phyloP scores from a whole-genome alignment of 176 grass and related monocot genomes.

The Secale cereale region DNA sequence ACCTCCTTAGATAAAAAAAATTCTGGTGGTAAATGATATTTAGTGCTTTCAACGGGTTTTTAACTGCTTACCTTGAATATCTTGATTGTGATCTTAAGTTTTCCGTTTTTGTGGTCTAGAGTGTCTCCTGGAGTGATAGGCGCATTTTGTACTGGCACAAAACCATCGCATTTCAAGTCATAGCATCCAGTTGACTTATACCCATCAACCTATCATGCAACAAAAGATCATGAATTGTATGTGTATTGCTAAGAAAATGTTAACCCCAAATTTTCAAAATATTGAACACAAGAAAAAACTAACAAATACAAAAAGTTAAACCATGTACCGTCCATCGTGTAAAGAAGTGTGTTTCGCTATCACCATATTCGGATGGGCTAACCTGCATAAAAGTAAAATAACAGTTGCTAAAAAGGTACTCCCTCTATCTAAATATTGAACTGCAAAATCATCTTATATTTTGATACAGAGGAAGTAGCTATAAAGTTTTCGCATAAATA shows the following conservation, averaged over 20 bases:
- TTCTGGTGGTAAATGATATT: not conserved
- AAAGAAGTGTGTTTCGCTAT: slow-evolving; percentile 26
- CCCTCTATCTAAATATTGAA: too few relatives aligned
- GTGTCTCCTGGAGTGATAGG: slow-evolving; percentile 5
- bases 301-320: not conserved
- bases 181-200: not conserved
- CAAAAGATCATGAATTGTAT: not conserved
- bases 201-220: not conserved
- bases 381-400: not conserved
- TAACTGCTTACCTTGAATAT: slow-evolving; percentile 10
- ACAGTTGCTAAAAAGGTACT: not conserved
- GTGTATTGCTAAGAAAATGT: not conserved
- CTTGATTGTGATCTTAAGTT: slow-evolving; percentile 4
- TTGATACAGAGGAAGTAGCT: too few relatives aligned
- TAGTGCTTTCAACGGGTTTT: not conserved
- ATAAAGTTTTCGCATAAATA: too few relatives aligned
- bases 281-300: too few relatives aligned
- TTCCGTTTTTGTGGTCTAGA: not conserved
- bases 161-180: not conserved
- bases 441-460: too few relatives aligned
- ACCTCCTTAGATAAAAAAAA: not conserved
- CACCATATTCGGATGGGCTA: not conserved
- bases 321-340: slow-evolving; percentile 2
- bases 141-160: not conserved
- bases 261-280: too few relatives aligned